Conservation (phyloP, 441 rosid genomes). For the Jatropha multifida region DNA sequence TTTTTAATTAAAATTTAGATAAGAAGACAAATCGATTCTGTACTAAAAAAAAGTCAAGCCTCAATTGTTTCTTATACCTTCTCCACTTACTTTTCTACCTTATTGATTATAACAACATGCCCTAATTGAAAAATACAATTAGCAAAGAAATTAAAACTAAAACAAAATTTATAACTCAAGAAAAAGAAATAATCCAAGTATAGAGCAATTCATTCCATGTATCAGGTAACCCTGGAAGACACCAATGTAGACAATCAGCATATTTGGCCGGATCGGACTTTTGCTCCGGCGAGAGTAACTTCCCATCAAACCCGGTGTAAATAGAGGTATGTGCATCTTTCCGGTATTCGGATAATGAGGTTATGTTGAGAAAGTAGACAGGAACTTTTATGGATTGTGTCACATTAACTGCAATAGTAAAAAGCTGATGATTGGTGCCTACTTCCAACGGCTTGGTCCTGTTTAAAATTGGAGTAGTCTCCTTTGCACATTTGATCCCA, state of each 20-base stretch:
- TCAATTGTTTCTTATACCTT: not conserved
- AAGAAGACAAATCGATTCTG: too few relatives aligned
- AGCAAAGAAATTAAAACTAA: not conserved
- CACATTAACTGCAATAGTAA: slow-evolving; percentile 44
- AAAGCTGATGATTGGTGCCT: slow-evolving; percentile 62
- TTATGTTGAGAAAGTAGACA: slow-evolving; percentile 57
- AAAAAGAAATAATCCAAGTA: slow-evolving; percentile 51
- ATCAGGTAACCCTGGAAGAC: slow-evolving; percentile 80
- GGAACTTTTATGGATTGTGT: slow-evolving; percentile 47
- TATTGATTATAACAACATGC: not conserved
- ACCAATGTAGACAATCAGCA: slow-evolving; percentile 82
- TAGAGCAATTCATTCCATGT: slow-evolving; percentile 77
- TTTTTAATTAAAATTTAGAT: too few relatives aligned
- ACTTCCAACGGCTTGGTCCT: slow-evolving; percentile 49
- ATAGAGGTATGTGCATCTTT: slow-evolving; percentile 87
- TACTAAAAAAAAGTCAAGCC: too few relatives aligned
- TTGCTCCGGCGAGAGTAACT: slow-evolving; percentile 61
- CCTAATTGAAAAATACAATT: not conserved
- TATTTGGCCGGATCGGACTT: slow-evolving; percentile 60
- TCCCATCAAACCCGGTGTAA: slow-evolving; percentile 65
- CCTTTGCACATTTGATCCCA: slow-evolving; percentile 76
- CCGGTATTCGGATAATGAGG: slow-evolving; percentile 60
- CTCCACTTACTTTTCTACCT: not conserved
- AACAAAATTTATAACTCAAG: slow-evolving; percentile 32
- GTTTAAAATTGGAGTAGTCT: slow-evolving; percentile 63